Base-by-base conservation (phyloP, 2,329 filamentous ascomycete genomes). In the Hawksworthiomyces lignivorus region DNA sequence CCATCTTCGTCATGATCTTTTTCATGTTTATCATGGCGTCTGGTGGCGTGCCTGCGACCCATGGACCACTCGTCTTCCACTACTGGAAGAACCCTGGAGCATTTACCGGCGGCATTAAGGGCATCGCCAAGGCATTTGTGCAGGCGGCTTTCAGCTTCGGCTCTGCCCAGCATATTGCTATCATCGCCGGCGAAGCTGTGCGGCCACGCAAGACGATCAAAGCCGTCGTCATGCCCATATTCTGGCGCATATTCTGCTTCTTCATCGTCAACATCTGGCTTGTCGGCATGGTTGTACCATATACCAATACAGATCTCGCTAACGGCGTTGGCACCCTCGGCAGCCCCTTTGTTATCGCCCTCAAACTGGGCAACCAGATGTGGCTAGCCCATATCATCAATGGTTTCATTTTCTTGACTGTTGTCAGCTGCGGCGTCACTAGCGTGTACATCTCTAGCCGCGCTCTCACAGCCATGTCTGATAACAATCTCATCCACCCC, bases 361-460 rank as follows among this genome's bases (percentile, higher is more conserved):
- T 72, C 27, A 65, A 70, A 24, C 67, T 74, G 15, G 82, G 32
- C 24, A 18, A 31, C 39, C 39, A 36, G 24, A 31, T 29, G 24
- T 26, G 39, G 31, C 39, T 41, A 21, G 39, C 39, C 18, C 32
- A 41, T 22, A 26, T 32, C 32, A 41, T 41, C 39, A 41, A 41
- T 32, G 39, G 39, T 32, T 41, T 41, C 39, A 41, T 41, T 24
- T 41, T 41, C 26, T 15, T 41, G 18, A 41, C 39, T 26, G 39
- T 41, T 32, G 29, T 41, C 31, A 42, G 39, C 39, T 42, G 76
- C 4, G 59, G 64, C 4, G 72, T 79, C 43, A 54, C 81, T 18
- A 81, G 81, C 31, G 77, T 86, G 44, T 64, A 76, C 51, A 80
- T 89, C 56, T 80, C 89, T 68, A 90, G 89, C 60, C 84, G 79